A percentile compares a stretch with the other conserved stretches of the same genome.
phyloP scores from a whole-genome alignment of 768 basidiomycete genomes.

The Leccinum truebloodii region DNA sequence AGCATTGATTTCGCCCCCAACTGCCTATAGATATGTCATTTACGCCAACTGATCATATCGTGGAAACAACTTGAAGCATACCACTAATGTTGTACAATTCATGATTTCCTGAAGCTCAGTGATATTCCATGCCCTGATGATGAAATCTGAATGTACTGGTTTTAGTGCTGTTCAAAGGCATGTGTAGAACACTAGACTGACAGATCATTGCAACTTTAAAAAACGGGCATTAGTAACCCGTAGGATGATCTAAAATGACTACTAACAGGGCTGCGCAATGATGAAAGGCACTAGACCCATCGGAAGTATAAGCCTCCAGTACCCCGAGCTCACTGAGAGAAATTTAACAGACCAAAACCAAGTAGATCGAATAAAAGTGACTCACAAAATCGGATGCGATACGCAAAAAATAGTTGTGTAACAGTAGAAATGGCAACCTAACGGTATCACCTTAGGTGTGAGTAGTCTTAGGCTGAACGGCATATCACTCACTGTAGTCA shows the following conservation, averaged over 20 bases:
- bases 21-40: neutral
- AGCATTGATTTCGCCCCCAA: neutral
- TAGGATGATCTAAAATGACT: no score
- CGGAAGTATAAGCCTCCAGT: neutral
- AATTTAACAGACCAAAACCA: neutral
- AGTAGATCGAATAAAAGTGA: neutral
- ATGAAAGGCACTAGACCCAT: neutral
- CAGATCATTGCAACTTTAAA: neutral
- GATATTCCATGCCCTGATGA: neutral
- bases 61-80: neutral
- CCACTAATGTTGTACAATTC: neutral
- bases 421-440: neutral
- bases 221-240: neutral
- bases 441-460: neutral
- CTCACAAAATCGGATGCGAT: slow-evolving; percentile 1
- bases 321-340: neutral
- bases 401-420: neutral
- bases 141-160: neutral
- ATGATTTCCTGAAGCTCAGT: neutral
- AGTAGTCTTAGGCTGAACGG: no score
- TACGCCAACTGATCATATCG: neutral
- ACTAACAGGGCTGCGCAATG: neutral
- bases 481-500: neutral
- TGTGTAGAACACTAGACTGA: neutral
- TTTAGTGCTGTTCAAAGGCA: neutral